Evolutionary conservation across 805 yeast genomes (phyloP), one percentile per base, ranked within the genome.

Genomic region (Ogataea allantospora): DNA sequence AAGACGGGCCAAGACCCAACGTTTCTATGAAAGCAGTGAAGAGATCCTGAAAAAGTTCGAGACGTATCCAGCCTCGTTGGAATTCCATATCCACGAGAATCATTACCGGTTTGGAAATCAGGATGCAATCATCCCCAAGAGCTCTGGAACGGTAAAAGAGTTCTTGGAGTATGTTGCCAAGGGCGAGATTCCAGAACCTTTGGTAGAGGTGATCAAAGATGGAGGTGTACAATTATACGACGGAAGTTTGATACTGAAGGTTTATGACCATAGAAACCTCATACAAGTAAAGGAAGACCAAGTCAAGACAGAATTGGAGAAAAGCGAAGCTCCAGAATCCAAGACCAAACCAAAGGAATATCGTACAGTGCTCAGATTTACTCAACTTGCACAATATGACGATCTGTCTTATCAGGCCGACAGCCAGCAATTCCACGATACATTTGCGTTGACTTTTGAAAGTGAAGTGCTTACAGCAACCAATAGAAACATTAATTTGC

Each of bases 61-160:
- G 48, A 76, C 77, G 40, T 75, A 75, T 44, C 84, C 91, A 7
- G 83, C 96, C 6, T 84, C 95, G 26, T 63, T 91, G 42, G 95
- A 80, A 47, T 81, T 91, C 53, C 97, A 91, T 54, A 88, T 91
- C 16, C 89, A 86, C 62, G 93, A 88, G 51, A 88, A 87, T 40
- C 95, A 89, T 62, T 91, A 80, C 60, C 75, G 95, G 44, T 89
- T 91, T 66, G 95, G 95, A 46, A 86, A 85, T 47, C 91, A 72
- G 54, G 97, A 89, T 51, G 88, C 95, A 6, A 75, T 85, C 33
- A 83, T 93, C 27, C 88, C 95, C 6, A 83, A 83, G 54, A 75
- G 75, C 51, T 84, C 86, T 43, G 83, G 87, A 11, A 75, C 85
- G 56, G 76, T 87, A 33, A 83, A 81, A 57, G 85, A 81, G 46